Conservation (phyloP, 2,329 filamentous ascomycete species). For the Fusarium continuum region DNA sequence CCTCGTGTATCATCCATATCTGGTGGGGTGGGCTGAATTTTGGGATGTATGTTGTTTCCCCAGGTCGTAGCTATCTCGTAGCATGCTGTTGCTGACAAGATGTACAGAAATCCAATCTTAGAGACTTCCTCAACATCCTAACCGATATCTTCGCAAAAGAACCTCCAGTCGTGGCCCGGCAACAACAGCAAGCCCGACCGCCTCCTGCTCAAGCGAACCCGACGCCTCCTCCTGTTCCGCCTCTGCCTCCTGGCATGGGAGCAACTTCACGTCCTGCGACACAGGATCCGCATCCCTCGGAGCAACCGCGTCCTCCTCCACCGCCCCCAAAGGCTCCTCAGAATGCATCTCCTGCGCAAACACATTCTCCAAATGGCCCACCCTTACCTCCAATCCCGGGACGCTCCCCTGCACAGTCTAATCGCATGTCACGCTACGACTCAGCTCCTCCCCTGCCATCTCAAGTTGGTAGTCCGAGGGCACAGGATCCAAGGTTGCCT, state of each 20-base stretch:
- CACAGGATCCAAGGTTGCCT: conserved; percentile 21
- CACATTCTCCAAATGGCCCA: conserved; percentile 42
- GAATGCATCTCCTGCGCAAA: conserved; percentile 44
- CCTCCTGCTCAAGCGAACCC: conserved; percentile 45
- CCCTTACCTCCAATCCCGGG: conserved; percentile 42
- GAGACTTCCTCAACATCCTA: conserved; percentile 84
- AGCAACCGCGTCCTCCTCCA: conserved; percentile 54
- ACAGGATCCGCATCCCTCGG: conserved; percentile 47
- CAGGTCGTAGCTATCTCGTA: background rate
- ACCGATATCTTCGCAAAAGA: conserved; percentile 93
- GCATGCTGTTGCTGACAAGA: background rate
- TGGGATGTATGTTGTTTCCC: conserved; percentile 77
- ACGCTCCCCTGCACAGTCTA: conserved; percentile 23
- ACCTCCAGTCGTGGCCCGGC: conserved; percentile 84
- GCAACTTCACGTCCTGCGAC: conserved; percentile 51
- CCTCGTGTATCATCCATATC: conserved; percentile 93
- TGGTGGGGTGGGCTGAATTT: conserved; percentile 87
- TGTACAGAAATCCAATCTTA: conserved; percentile 77
- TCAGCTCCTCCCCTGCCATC: conserved; percentile 58
- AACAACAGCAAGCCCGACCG: conserved; percentile 56
- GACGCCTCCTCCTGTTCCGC: conserved; percentile 74
- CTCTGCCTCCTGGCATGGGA: conserved; percentile 71
- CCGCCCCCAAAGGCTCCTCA: conserved; percentile 65
- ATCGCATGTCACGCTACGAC: conserved; percentile 55
- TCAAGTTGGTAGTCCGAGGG: conserved; percentile 35